phyloP scores from a whole-genome alignment of 1,284 basidiomycete species.

The Boletus sp. region DNA sequence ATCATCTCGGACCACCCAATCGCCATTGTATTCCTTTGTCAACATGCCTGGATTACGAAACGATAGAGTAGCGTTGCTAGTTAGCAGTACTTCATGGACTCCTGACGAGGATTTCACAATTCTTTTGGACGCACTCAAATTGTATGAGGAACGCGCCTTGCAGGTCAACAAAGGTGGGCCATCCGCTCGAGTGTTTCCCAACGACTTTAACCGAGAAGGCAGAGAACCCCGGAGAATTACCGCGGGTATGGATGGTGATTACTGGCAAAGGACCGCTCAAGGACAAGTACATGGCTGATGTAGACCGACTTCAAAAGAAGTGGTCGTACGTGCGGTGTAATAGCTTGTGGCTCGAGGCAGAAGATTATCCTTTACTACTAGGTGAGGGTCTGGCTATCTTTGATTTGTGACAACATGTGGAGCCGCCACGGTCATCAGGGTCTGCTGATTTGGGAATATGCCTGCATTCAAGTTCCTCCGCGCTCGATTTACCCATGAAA shows the following conservation, averaged over 20 bases:
- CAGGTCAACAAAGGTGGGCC: conserved; percentile 33
- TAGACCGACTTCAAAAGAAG: conserved; percentile 57
- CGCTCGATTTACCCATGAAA: conserved; percentile 97
- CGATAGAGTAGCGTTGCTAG: conserved; percentile 84
- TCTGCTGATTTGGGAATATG: conserved; percentile 93
- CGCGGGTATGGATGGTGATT: conserved; percentile 81
- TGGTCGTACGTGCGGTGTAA: conserved; percentile 88
- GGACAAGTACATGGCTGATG: conserved; percentile 71
- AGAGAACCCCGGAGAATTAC: conserved; percentile 49
- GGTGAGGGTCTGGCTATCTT: conserved; percentile 48
- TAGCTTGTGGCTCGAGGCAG: conserved; percentile 86
- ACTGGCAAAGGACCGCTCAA: conserved; percentile 92
- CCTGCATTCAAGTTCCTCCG: conserved; percentile 90
- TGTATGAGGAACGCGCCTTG: conserved; percentile 69
- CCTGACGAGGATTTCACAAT: conserved; percentile 95
- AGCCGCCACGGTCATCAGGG: conserved; percentile 49
- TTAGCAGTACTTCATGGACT: conserved; percentile 97
- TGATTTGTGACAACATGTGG: conserved; percentile 6
- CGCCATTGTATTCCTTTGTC: conserved; percentile 42
- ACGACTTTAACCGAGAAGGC: conserved; percentile 1
- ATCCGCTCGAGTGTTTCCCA: background rate
- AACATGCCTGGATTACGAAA: conserved; percentile 52
- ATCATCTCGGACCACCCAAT: conserved; percentile 11
- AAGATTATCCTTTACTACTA: conserved; percentile 85
- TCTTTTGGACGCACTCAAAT: conserved; percentile 70